Evolutionary conservation across 257 asterid species (phyloP).

Genomic region (Ligustrum vulgare): DNA sequence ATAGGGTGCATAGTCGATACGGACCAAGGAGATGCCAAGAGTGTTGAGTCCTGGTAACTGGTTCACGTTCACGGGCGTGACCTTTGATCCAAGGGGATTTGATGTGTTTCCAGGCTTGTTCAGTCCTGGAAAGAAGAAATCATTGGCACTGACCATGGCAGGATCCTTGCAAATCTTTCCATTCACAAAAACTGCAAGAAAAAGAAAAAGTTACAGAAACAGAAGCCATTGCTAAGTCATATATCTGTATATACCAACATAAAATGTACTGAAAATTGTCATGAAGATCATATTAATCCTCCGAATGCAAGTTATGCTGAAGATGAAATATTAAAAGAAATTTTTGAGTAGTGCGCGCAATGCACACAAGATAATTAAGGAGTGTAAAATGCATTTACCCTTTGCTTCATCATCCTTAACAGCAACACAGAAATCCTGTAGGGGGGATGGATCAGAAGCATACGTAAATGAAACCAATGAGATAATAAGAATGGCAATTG

Average conservation of each 20-base stretch:
- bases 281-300: too few species aligned
- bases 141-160: neutral
- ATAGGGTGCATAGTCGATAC: neutral
- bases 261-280: too few species aligned
- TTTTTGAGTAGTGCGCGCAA: too few species aligned
- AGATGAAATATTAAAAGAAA: too few species aligned
- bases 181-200: neutral
- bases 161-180: neutral
- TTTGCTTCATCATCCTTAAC: neutral
- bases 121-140: neutral
- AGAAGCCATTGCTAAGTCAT: too few species aligned
- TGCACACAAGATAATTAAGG: too few species aligned
- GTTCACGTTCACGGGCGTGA: neutral
- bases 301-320: too few species aligned
- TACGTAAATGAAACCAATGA: too few species aligned
- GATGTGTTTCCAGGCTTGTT: slow-evolving; percentile 13
- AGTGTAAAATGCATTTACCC: neutral
- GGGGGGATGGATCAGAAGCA: too few species aligned
- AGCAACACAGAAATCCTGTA: neutral
- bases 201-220: too few species aligned
- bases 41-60: neutral
- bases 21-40: slow-evolving; percentile 10
- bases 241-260: neutral
- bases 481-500: too few species aligned
- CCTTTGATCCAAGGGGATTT: neutral